Conservation (phyloP, 2,329 filamentous ascomycete species). For the Sporothrix humicola region DNA sequence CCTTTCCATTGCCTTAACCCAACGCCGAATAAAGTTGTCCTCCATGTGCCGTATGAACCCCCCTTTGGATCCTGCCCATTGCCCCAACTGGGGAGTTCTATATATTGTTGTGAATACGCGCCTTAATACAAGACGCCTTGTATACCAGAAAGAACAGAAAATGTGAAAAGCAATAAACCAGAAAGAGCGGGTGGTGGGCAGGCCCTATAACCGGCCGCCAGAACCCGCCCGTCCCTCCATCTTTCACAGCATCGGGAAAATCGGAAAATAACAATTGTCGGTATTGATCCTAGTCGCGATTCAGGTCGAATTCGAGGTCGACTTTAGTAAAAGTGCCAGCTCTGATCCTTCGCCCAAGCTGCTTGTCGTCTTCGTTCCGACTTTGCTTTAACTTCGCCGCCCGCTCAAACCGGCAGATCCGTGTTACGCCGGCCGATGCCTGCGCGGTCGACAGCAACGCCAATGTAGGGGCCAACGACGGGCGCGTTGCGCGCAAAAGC, state of each 20-base stretch:
- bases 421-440: constrained; percentile 72
- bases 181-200: background rate
- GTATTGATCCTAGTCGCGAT: background rate
- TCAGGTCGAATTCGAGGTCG: background rate
- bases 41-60: background rate
- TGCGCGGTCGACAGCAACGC: constrained; percentile 71
- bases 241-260: too few relatives aligned
- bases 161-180: constrained; percentile 12
- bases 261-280: constrained; percentile 1
- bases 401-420: constrained; percentile 74
- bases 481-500: constrained; percentile 85
- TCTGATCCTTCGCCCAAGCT: background rate
- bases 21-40: constrained; percentile 27
- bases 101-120: background rate
- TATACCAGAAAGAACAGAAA: background rate
- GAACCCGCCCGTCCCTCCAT: constrained; percentile 3
- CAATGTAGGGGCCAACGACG: constrained; percentile 85
- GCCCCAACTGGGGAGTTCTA: background rate
- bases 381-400: background rate
- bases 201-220: background rate
- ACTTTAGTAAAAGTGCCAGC: background rate
- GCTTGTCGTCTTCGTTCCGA: background rate
- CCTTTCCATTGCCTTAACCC: background rate
- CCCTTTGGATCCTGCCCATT: background rate
- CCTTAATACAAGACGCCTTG: background rate